These are phyloP conservation scores for Gymnopilus junonius DNA, from an alignment of 768 basidiomycete species.

Conservation along the genomic window DNA sequence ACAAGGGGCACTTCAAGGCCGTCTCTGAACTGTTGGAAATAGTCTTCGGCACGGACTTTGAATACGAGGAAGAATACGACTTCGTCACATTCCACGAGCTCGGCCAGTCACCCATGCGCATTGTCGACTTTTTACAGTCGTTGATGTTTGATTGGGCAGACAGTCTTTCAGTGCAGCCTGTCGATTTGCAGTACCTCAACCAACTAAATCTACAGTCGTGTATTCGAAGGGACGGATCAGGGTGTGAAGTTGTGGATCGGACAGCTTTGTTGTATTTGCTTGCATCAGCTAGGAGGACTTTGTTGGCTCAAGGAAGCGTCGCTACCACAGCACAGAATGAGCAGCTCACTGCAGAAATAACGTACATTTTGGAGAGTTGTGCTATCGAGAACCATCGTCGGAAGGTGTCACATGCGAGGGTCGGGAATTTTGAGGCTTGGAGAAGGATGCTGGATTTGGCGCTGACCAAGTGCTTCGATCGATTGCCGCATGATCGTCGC, in stretches of 20 bases:
- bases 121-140: conserved; percentile 88
- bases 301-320: conserved; percentile 72
- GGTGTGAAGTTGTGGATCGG: conserved; percentile 85
- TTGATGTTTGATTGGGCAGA: conserved; percentile 91
- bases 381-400: conserved; percentile 89
- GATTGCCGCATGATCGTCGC: conserved; percentile 78
- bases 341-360: conserved; percentile 68
- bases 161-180: conserved; percentile 57
- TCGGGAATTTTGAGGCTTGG: conserved; percentile 82
- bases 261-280: conserved; percentile 74
- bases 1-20: conserved; percentile 74
- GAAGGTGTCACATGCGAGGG: conserved; percentile 73
- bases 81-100: conserved; percentile 70
- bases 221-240: conserved; percentile 64
- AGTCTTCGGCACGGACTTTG: conserved; percentile 71
- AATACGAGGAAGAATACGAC: conserved; percentile 53
- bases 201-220: conserved; percentile 74
- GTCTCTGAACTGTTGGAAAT: conserved; percentile 79
- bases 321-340: conserved; percentile 66
- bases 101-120: conserved; percentile 81
- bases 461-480: conserved; percentile 84
- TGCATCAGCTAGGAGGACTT: conserved; percentile 54
- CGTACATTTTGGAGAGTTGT: conserved; percentile 82
- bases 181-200: conserved; percentile 66
- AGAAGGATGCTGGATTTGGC: conserved; percentile 82